These are phyloP conservation scores for Delitschia confertaspora DNA, from an alignment of 495 filamentous ascomycete species.

Conservation along the genomic window DNA sequence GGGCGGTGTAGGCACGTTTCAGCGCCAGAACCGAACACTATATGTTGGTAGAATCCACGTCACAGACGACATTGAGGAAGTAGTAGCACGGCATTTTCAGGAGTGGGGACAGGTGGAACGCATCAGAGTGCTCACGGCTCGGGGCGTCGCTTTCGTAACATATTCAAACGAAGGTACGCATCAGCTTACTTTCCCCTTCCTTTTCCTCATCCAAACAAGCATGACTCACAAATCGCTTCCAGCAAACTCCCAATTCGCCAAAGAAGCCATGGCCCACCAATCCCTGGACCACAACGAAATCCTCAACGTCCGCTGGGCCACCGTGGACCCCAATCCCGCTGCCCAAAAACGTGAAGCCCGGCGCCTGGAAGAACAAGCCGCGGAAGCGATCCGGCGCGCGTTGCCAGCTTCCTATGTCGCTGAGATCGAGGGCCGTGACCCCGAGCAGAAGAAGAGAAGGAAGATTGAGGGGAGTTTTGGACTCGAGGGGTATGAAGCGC, in stretches of 20 bases:
- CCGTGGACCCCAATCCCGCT: slow-evolving; percentile 89
- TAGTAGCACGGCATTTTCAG: slow-evolving; percentile 85
- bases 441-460: slow-evolving; percentile 73
- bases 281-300: slow-evolving; percentile 80
- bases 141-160: slow-evolving; percentile 88
- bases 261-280: slow-evolving; percentile 87
- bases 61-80: slow-evolving; percentile 94
- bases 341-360: slow-evolving; percentile 87
- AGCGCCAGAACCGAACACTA: slow-evolving; percentile 82
- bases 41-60: slow-evolving; percentile 92
- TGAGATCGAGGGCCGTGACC: slow-evolving; percentile 86
- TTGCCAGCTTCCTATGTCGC: slow-evolving; percentile 88
- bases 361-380: slow-evolving; percentile 93
- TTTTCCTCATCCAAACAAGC: slow-evolving; percentile 37
- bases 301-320: slow-evolving; percentile 95
- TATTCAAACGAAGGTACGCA: slow-evolving; percentile 57
- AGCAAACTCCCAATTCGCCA: slow-evolving; percentile 69
- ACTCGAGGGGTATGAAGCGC: slow-evolving; percentile 83
- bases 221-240: not conserved
- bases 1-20: slow-evolving; percentile 88
- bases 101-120: slow-evolving; percentile 92
- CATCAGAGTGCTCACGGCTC: slow-evolving; percentile 76
- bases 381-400: slow-evolving; percentile 82
- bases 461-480: slow-evolving; percentile 88
- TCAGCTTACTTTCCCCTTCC: not conserved